Conservation (phyloP, 306 rosid species). For the Ochetophila trinervis region DNA sequence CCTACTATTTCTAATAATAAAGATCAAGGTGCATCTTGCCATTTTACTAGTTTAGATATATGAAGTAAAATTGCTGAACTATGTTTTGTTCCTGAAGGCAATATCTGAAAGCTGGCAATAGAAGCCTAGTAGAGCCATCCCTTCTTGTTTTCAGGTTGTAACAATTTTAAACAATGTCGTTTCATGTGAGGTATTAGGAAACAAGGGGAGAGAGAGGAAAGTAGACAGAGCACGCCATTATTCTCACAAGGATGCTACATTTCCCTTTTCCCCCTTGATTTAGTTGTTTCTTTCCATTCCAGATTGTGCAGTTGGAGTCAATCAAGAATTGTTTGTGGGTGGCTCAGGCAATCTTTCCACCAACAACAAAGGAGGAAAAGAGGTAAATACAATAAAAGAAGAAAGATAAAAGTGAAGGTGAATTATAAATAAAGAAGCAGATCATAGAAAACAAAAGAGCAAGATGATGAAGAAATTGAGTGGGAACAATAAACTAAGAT, state of each 20-base stretch:
- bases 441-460: not conserved
- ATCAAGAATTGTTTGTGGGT: not conserved
- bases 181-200: not conserved
- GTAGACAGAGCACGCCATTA: not conserved
- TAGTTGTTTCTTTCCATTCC: not conserved
- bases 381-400: not conserved
- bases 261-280: not conserved
- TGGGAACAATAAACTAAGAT: not conserved
- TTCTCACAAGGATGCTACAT: not conserved
- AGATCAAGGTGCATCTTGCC: no score
- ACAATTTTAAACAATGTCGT: no score
- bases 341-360: not conserved
- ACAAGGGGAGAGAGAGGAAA: not conserved
- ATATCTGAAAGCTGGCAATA: not conserved
- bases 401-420: not conserved
- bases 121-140: not conserved
- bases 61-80: no score
- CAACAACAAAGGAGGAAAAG: not conserved
- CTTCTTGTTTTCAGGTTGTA: not conserved
- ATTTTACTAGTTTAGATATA: no score
- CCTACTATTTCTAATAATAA: no score
- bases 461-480: not conserved
- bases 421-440: not conserved
- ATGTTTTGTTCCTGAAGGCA: no score
- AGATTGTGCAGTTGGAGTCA: not conserved